These are phyloP conservation scores for Immersiporthe knoxdaviesiana DNA, from an alignment of 2,329 filamentous ascomycete species.

Conservation along the genomic window DNA sequence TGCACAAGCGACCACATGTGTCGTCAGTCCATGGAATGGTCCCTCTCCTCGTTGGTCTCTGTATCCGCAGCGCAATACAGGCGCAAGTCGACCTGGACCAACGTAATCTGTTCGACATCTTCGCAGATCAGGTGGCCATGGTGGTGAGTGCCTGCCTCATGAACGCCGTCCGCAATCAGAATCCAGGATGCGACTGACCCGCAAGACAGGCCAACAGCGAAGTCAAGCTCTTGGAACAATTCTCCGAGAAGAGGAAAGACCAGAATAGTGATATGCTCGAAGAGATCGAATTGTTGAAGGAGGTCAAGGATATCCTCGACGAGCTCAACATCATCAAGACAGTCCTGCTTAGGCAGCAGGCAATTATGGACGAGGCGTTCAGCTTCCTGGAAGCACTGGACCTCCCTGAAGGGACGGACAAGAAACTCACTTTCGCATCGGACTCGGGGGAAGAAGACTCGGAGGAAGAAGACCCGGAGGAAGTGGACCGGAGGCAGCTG, in stretches of 20 bases:
- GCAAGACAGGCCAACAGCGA: neutral
- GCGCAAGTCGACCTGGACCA: neutral
- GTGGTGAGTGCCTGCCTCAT: neutral
- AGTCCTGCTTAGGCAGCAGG: neutral
- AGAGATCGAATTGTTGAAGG: neutral
- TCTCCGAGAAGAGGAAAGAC: neutral
- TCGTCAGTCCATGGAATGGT: neutral
- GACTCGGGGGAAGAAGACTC: no score
- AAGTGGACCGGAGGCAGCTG: no score
- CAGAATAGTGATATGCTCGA: neutral
- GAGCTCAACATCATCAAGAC: neutral
- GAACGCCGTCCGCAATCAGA: no score
- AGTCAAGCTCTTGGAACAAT: neutral
- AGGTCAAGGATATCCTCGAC: constrained; percentile 1
- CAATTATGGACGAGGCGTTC: neutral
- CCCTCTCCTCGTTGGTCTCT: neutral
- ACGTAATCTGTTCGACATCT: neutral
- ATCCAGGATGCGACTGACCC: neutral
- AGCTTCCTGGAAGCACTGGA: neutral
- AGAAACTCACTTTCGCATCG: no score
- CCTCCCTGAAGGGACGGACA: no score
- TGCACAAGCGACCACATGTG: neutral
- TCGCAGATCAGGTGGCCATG: neutral
- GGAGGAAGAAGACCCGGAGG: no score
- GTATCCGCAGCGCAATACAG: neutral